Conservation (phyloP, 2,329 filamentous ascomycete species). For the Lasiodiplodia sp. region DNA sequence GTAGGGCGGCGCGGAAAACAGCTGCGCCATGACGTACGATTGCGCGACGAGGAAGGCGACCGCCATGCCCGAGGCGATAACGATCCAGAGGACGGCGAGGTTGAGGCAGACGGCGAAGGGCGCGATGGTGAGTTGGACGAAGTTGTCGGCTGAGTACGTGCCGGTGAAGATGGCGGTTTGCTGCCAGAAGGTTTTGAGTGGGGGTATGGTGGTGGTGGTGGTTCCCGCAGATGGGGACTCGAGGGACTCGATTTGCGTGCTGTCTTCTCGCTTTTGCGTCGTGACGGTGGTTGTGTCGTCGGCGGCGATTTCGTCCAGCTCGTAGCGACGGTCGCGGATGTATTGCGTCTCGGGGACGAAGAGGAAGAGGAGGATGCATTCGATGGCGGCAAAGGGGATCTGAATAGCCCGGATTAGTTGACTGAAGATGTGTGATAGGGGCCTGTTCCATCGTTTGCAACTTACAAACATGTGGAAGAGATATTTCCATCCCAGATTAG, state of each 20-base stretch:
- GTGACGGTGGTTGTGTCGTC: constrained; percentile 19
- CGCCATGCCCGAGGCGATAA: constrained; percentile 54
- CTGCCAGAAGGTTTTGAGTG: constrained; percentile 47
- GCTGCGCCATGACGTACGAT: constrained; percentile 53
- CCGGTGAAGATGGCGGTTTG: constrained; percentile 50
- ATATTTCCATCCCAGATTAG: constrained; percentile 56
- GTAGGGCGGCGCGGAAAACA: constrained; percentile 47
- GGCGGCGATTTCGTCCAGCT: constrained; percentile 24
- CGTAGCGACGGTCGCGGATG: constrained; percentile 46
- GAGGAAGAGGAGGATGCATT: constrained; percentile 54
- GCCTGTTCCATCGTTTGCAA: constrained; percentile 38
- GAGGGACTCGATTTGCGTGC: constrained; percentile 19
- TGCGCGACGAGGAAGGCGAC: constrained; percentile 54
- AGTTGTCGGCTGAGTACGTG: constrained; percentile 46
- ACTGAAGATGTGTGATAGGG: constrained; percentile 40
- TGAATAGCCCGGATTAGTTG: constrained; percentile 48
- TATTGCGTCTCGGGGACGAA: constrained; percentile 62
- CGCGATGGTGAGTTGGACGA: constrained; percentile 49
- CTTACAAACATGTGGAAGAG: constrained; percentile 55
- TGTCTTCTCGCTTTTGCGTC: not conserved
- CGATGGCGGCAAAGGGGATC: constrained; percentile 45
- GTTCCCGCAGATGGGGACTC: not conserved
- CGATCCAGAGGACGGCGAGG: constrained; percentile 59
- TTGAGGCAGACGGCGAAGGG: constrained; percentile 61
- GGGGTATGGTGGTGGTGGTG: not conserved